Percentiles rank a stretch among this genome's conserved stretches.
phyloP scores from a whole-genome alignment of 306 rosid species.

The Sindora glabra region DNA sequence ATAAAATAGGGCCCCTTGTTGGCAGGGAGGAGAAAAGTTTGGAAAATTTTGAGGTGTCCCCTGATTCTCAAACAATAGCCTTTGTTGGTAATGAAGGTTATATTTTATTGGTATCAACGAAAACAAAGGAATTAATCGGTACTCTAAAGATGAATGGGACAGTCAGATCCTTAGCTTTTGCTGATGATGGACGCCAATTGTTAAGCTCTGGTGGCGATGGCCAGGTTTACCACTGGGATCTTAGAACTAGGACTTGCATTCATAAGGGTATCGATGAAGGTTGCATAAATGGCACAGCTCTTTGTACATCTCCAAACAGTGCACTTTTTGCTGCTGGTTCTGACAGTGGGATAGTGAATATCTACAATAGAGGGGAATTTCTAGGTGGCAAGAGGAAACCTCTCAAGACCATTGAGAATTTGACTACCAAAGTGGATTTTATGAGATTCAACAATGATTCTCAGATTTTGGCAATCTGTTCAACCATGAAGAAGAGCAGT shows the following conservation, averaged over 20 bases:
- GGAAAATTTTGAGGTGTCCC: conserved; percentile 79
- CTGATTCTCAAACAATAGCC: conserved; percentile 77
- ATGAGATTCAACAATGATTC: conserved; percentile 46
- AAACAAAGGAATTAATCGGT: conserved; percentile 72
- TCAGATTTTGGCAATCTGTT: conserved; percentile 57
- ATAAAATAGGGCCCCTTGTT: conserved; percentile 78
- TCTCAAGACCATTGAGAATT: conserved; percentile 37
- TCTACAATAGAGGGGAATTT: conserved; percentile 41
- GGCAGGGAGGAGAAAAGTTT: conserved; percentile 95
- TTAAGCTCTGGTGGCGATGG: conserved; percentile 86
- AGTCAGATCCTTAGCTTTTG: conserved; percentile 67
- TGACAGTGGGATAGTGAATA: conserved; percentile 42
- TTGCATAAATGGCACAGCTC: conserved; percentile 41
- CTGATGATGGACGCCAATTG: conserved; percentile 64
- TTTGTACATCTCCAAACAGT: conserved; percentile 39
- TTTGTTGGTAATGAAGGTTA: conserved; percentile 90
- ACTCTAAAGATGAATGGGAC: conserved; percentile 93
- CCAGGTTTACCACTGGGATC: conserved; percentile 89
- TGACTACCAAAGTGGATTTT: conserved; percentile 41
- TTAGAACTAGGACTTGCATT: conserved; percentile 70
- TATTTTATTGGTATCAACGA: conserved; percentile 76
- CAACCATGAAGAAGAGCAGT: conserved; percentile 62
- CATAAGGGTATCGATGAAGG: conserved; percentile 63
- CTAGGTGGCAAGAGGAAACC: conserved; percentile 52
- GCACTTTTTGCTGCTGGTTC: conserved; percentile 56